These are phyloP conservation scores for Hypomyces rosellus DNA, from an alignment of 2,329 filamentous ascomycete species.

Conservation along the genomic window DNA sequence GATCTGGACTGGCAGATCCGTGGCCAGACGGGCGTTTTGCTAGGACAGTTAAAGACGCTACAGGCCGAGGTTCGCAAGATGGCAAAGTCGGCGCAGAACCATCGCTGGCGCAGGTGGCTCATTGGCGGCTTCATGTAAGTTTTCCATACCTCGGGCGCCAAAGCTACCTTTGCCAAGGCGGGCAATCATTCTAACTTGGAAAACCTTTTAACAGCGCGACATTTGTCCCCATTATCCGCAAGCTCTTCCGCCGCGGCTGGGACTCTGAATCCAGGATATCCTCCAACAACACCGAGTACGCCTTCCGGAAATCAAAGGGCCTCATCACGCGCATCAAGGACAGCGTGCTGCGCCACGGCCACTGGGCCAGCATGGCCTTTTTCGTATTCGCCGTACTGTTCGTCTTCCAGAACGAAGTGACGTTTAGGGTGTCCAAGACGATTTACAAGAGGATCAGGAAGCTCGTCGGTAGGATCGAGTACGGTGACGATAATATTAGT, in stretches of 20 bases:
- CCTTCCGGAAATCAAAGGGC: conserved; percentile 44
- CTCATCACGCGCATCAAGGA: conserved; percentile 45
- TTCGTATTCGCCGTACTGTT: conserved; percentile 53
- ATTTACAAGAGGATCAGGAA: conserved; percentile 44
- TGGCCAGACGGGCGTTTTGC: conserved; percentile 34
- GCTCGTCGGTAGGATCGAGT: conserved; percentile 41
- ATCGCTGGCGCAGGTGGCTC: conserved; percentile 48
- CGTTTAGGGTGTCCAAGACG: conserved; percentile 47
- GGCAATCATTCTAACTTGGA: not conserved
- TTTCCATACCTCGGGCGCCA: not conserved
- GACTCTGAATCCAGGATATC: conserved; percentile 30
- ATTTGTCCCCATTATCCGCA: conserved; percentile 46
- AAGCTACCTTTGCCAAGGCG: not conserved
- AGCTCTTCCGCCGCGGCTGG: conserved; percentile 42
- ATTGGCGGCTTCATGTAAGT: conserved; percentile 47
- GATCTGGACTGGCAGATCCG: conserved; percentile 39
- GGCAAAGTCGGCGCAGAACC: conserved; percentile 38
- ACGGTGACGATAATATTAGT: conserved; percentile 37
- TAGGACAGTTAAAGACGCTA: conserved; percentile 39
- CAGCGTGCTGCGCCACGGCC: conserved; percentile 36
- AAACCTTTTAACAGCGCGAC: conserved; percentile 32
- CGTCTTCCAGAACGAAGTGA: conserved; percentile 54
- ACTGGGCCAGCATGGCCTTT: conserved; percentile 43
- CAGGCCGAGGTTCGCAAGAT: conserved; percentile 38
- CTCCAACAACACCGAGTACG: conserved; percentile 51